A percentile compares a stretch with the other conserved stretches of the same genome.
Evolutionary conservation across 1,284 basidiomycete species (phyloP).

Genomic region (Heterobasidion annosum): DNA sequence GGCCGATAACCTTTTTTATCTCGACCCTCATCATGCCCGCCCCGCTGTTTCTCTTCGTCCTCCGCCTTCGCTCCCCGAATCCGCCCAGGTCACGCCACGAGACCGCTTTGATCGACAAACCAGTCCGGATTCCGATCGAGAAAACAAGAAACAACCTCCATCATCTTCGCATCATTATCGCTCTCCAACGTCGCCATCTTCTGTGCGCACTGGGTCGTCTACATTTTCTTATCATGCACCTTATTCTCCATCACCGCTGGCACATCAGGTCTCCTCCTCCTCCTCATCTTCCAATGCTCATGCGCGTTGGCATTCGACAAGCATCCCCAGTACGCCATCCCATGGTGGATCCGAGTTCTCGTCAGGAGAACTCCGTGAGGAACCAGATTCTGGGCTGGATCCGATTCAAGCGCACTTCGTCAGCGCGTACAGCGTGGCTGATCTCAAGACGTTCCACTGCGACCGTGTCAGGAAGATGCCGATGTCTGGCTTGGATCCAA

Average conservation of each 20-base stretch:
- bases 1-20: constrained; percentile 86
- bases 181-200: constrained; percentile 45
- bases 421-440: constrained; percentile 50
- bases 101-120: constrained; percentile 16
- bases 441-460: constrained; percentile 88
- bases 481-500: constrained; percentile 85
- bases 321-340: constrained; percentile 12
- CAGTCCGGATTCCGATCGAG: constrained; percentile 7
- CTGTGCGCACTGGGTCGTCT: constrained; percentile 39
- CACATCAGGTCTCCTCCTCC: constrained; percentile 46
- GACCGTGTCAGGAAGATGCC: constrained; percentile 93
- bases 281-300: constrained; percentile 24
- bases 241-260: constrained; percentile 48
- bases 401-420: constrained; percentile 49
- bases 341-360: constrained; percentile 23
- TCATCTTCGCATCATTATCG: constrained; percentile 24
- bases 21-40: constrained; percentile 91
- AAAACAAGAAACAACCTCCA: constrained; percentile 3
- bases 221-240: constrained; percentile 50
- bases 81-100: background rate
- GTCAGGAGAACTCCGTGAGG: constrained; percentile 22
- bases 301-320: constrained; percentile 23
- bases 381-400: constrained; percentile 27
- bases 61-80: constrained; percentile 21
- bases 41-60: constrained; percentile 71